These are phyloP conservation scores for apple (Malus domestica) DNA, from an alignment of 306 rosid genomes.

Conservation along the genomic window DNA sequence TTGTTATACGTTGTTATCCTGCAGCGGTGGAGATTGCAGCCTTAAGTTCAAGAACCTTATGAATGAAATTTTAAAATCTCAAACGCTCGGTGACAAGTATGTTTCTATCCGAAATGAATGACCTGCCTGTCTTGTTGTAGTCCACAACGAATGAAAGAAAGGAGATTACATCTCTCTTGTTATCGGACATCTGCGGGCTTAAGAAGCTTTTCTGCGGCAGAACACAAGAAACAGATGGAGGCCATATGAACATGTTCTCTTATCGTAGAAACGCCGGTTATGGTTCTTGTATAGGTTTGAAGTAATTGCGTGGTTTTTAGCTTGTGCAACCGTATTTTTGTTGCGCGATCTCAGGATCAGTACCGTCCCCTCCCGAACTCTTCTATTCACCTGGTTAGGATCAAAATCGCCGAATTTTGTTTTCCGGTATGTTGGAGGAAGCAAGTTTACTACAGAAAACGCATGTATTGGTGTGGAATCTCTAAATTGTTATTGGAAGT, in stretches of 20 bases:
- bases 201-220: not conserved
- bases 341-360: not conserved
- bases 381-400: too few species aligned
- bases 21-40: constrained; percentile 98
- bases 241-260: not conserved
- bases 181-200: not conserved
- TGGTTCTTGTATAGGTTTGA: constrained; percentile 21
- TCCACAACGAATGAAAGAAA: not conserved
- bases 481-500: not conserved
- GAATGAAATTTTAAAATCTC: constrained; percentile 78
- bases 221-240: not conserved
- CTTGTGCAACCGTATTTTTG: constrained; percentile 3
- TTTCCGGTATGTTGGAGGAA: not conserved
- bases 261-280: not conserved
- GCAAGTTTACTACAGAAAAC: not conserved
- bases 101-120: constrained; percentile 86
- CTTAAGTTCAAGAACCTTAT: constrained; percentile 86
- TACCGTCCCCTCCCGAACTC: too few species aligned
- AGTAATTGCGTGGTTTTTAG: not conserved
- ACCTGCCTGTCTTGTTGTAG: constrained; percentile 5
- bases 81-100: constrained; percentile 68
- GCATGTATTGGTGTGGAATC: not conserved
- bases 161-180: not conserved
- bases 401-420: not conserved
- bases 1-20: constrained; percentile 9